Evolutionary conservation across 805 yeast species (phyloP), one percentile per base, ranked within the genome.

Genomic region (Wickerhamiella occidentalis): DNA sequence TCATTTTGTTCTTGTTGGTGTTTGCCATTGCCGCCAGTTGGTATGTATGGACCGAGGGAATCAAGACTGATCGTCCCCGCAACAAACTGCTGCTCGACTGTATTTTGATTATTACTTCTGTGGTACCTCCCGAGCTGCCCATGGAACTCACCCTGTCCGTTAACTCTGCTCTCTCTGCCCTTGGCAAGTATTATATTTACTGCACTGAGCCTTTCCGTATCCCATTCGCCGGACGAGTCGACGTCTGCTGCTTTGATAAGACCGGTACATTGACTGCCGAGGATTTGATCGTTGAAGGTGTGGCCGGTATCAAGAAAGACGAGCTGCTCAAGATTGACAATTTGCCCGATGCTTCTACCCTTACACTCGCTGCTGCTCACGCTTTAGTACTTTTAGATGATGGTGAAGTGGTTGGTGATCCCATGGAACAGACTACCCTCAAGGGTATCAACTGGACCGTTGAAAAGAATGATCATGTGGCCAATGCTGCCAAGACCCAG

Each of bases 141-240:
- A 92, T 92, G 97, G 98, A 92, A 71, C 76, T 92, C 59, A 92
- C 98, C 12, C 82, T 92, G 90, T 97, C 98, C 52, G 98, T 92
- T 37, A 92, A 92, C 68, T 75, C 84, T 35, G 88, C 97, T 6
- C 73, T 92, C 64, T 78, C 87, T 52, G 87, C 96, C 2, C 74
- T 92, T 56, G 79, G 83, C 58, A 92, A 92, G 67, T 81, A 74
- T 64, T 88, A 81, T 64, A 81, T 92, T 54, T 92, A 83, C 71
- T 92, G 98, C 73, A 92, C 98, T 40, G 98, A 92, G 67, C 98
- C 98, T 15, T 92, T 92, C 73, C 78, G 98, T 70, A 88, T 92
- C 57, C 97, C 98, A 49, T 78, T 83, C 62, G 98, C 97, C 50
- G 98, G 98, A 59, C 81, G 97, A 70, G 79, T 92, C 53, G 98